phyloP scores from a whole-genome alignment of 1,284 basidiomycete genomes.

The Mycena citricolor region DNA sequence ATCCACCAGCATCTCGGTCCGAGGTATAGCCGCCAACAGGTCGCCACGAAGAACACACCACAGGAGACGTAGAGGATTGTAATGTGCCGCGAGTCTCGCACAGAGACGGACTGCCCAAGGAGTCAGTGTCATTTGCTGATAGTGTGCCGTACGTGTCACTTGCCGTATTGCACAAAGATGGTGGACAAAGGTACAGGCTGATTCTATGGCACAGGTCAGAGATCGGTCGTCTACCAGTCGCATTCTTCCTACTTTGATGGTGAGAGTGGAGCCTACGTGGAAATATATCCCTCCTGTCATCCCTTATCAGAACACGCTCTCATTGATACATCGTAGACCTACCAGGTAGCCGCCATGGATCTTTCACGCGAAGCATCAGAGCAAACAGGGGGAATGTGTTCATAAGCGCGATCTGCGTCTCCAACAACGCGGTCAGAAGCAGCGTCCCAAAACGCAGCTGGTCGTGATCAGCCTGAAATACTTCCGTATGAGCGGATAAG shows the following conservation, averaged over 20 bases:
- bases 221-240: no score
- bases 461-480: conserved; percentile 1
- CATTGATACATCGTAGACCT: no score
- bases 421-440: conserved; percentile 57
- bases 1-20: conserved; percentile 39
- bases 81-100: conserved; percentile 45
- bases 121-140: neutral
- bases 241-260: conserved; percentile 17
- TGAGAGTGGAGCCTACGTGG: no score
- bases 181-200: conserved; percentile 42
- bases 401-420: conserved; percentile 71
- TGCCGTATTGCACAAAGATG: conserved; percentile 52
- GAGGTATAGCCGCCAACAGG: conserved; percentile 44
- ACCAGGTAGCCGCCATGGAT: conserved; percentile 83
- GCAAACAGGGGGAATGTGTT: conserved; percentile 93
- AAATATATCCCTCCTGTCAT: no score
- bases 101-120: conserved; percentile 41
- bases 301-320: no score
- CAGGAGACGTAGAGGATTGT: conserved; percentile 47
- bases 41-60: conserved; percentile 41
- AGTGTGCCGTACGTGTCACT: conserved; percentile 24
- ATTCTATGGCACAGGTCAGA: no score
- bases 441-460: conserved; percentile 67
- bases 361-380: conserved; percentile 83
- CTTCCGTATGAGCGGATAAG: conserved; percentile 8